These are phyloP conservation scores for Ramaria rubella DNA, from an alignment of 768 basidiomycete genomes.

Conservation along the genomic window DNA sequence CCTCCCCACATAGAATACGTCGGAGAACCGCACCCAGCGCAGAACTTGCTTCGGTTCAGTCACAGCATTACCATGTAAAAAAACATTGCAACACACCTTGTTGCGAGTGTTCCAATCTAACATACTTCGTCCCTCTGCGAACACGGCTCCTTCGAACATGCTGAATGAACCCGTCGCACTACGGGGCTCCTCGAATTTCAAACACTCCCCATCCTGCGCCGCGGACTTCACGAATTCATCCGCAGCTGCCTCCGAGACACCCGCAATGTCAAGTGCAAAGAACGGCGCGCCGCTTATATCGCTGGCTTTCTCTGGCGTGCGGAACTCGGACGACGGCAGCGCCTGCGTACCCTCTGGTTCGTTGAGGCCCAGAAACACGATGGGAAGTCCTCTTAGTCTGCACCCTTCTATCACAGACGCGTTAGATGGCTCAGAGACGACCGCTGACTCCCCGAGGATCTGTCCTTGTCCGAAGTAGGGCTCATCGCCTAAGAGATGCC, in stretches of 20 bases:
- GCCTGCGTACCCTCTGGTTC: conserved; percentile 48
- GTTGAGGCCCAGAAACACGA: conserved; percentile 78
- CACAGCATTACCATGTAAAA: not conserved
- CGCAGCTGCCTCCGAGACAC: conserved; percentile 37
- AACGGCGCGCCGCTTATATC: conserved; percentile 77
- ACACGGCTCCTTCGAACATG: conserved; percentile 59
- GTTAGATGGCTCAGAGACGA: too few species aligned
- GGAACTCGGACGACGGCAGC: conserved; percentile 61
- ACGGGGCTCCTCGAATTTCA: conserved; percentile 65
- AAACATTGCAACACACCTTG: conserved; percentile 42
- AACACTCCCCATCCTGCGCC: conserved; percentile 28
- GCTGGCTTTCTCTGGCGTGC: conserved; percentile 40
- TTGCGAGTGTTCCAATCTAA: conserved; percentile 92
- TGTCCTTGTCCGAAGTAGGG: conserved; percentile 71
- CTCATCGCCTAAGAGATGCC: conserved; percentile 54
- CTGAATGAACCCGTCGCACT: conserved; percentile 50
- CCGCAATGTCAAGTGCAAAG: conserved; percentile 73
- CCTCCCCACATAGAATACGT: conserved; percentile 89
- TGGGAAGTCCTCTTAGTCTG: conserved; percentile 48
- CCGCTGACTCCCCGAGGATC: conserved; percentile 29
- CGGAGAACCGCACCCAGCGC: conserved; percentile 77
- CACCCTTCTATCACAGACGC: conserved; percentile 42
- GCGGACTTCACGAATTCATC: conserved; percentile 35
- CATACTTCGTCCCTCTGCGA: conserved; percentile 73
- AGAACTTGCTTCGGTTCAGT: conserved; percentile 50